Evolutionary conservation across 495 filamentous ascomycete species (phyloP).

Genomic region (Podospora didyma): DNA sequence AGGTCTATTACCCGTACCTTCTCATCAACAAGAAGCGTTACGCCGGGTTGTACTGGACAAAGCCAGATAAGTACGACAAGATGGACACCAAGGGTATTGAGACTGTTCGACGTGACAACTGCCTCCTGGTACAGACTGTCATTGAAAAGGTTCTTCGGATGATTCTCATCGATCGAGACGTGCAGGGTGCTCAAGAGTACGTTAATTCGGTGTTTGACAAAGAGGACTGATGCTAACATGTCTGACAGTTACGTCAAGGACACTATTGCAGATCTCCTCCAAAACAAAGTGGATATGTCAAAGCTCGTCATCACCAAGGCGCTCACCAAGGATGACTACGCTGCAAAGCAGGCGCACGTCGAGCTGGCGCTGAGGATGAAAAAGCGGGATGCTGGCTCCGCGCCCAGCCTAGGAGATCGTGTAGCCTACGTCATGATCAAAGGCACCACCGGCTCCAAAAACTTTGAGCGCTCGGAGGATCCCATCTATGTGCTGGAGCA

Average conservation of each 20-base stretch:
- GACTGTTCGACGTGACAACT: slow-evolving; percentile 96
- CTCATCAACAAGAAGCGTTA: slow-evolving; percentile 99
- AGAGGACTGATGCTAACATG: slow-evolving; percentile 14
- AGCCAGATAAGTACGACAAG: slow-evolving; percentile 92
- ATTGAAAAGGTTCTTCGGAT: slow-evolving; percentile 96
- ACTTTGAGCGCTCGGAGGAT: slow-evolving; percentile 94
- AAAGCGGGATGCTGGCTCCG: slow-evolving; percentile 92
- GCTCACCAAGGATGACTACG: slow-evolving; percentile 76
- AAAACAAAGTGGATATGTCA: slow-evolving; percentile 98
- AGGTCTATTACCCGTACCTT: slow-evolving; percentile 97
- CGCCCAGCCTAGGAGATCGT: slow-evolving; percentile 90
- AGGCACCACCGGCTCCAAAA: slow-evolving; percentile 79
- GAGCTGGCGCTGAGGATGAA: slow-evolving; percentile 92
- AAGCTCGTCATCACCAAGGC: slow-evolving; percentile 99
- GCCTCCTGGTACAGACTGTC: slow-evolving; percentile 88
- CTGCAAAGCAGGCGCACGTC: slow-evolving; percentile 88
- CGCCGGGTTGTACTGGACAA: slow-evolving; percentile 95
- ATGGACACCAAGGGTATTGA: slow-evolving; percentile 99
- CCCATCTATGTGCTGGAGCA: slow-evolving; percentile 95
- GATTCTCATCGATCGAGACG: slow-evolving; percentile 89
- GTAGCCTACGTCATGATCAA: slow-evolving; percentile 99
- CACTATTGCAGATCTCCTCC: slow-evolving; percentile 89
- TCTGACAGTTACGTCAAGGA: slow-evolving; percentile 82
- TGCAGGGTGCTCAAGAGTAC: slow-evolving; percentile 89
- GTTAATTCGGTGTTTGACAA: slow-evolving; percentile 24